Evolutionary conservation across 2,329 filamentous ascomycete species (phyloP), one percentile per base, ranked within the genome.

Genomic region (Ceratocystis ficicola): DNA sequence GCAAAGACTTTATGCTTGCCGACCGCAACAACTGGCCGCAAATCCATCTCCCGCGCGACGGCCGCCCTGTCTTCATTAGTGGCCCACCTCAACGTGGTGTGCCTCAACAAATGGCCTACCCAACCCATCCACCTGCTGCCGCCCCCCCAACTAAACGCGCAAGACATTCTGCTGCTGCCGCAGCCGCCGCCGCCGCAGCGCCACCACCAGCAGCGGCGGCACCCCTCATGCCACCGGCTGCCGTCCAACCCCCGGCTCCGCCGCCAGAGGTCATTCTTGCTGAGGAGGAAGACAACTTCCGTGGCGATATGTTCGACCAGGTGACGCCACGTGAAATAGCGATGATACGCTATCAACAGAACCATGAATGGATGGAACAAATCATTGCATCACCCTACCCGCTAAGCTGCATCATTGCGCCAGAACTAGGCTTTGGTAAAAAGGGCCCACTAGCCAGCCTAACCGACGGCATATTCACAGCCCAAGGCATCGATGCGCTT

Each of bases 281-380:
- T 64, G 92, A 96, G 66, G 90, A 95, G 63, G 92, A 97, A 74
- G 93, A 96, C 72, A 88, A 88, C 2, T 88, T 87, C 5, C 82
- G 89, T 22, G 91, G 91, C 32, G 94, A 99, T 74, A 82, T 92
- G 73, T 90, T 99, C 72, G 94, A 99, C 73, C 84, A 90, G 69
- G 79, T 96, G 69, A 93, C 90, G 0, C 92, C 92, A 2, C 84
- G 92, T 55, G 94, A 99, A 69, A 88, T 99, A 68, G 95, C 91
- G 70, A 80, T 90, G 68, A 84, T 86, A 69, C 84, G 94, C 65
- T 99, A 96, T 74, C 87, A 87, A 73, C 91, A 96, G 73, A 95
- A 99, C 71, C 93, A 99, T 72, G 90, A 96, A 74, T 97, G 93
- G 94, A 96, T 99, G 90, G 94, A 97, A 73, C 93, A 99, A 76